Evolutionary conservation across 225 moss, liverwort and hornwort species (phyloP).

Genomic region (Pseudisothecium myosuroides): DNA sequence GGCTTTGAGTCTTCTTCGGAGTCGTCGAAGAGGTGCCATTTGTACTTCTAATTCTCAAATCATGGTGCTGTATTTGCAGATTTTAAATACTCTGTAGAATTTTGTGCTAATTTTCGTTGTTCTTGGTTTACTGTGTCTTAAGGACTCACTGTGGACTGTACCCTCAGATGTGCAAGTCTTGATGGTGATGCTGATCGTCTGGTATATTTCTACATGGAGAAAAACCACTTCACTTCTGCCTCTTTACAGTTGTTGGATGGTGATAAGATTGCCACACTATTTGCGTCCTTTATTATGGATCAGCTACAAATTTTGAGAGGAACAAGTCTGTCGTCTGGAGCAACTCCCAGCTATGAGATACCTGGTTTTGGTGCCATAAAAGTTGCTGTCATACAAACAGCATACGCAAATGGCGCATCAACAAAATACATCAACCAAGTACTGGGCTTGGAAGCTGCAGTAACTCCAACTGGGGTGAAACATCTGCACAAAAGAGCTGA

Average conservation of each 20-base stretch:
- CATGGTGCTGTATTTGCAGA: not conserved
- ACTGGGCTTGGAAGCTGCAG: constrained; percentile 60
- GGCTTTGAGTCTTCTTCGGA: constrained; percentile 44
- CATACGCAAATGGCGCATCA: constrained; percentile 93
- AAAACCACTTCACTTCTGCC: not conserved
- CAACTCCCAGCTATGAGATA: not conserved
- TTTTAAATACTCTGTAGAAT: not conserved
- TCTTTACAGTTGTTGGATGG: constrained; percentile 73
- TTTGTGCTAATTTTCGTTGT: not conserved
- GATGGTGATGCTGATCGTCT: constrained; percentile 98
- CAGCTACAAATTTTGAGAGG: constrained; percentile 50
- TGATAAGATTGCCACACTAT: constrained; percentile 84
- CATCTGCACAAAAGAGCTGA: constrained; percentile 73
- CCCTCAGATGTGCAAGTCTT: constrained; percentile 73
- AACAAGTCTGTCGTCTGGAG: not conserved
- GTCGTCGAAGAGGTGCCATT: constrained; percentile 38
- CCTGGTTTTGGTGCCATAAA: constrained; percentile 60
- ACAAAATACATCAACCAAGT: constrained; percentile 62
- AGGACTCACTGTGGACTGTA: not conserved
- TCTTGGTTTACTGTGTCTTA: not conserved
- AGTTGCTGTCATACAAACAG: constrained; percentile 88
- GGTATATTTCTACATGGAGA: constrained; percentile 70
- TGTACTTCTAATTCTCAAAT: not conserved
- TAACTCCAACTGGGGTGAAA: constrained; percentile 90
- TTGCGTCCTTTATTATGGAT: constrained; percentile 68